Evolutionary conservation across 1,139 yeast species (phyloP).

Genomic region (Geotrichum bryndzae): DNA sequence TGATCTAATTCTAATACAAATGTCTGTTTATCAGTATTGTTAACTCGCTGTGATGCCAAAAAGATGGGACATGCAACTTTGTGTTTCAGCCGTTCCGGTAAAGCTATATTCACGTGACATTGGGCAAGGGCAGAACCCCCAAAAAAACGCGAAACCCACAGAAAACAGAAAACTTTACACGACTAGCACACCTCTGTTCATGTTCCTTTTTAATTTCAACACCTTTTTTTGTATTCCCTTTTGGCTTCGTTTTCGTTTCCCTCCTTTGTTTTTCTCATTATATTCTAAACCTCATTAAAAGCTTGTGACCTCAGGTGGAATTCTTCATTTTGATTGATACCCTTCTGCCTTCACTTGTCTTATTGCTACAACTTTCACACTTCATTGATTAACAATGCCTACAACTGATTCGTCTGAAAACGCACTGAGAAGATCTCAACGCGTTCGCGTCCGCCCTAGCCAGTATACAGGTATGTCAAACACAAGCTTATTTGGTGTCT

Average conservation of each 20-base stretch:
- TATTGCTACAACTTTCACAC: background rate
- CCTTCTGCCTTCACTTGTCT: background rate
- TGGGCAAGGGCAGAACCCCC: background rate
- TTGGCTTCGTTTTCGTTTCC: background rate
- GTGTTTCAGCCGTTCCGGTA: background rate
- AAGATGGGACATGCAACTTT: background rate
- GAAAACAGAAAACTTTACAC: background rate
- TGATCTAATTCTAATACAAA: background rate
- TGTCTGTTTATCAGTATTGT: background rate
- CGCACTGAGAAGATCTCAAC: constrained; percentile 6
- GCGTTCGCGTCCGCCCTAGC: constrained; percentile 6
- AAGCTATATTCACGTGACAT: background rate
- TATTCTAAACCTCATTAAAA: background rate
- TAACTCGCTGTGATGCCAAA: too few species aligned
- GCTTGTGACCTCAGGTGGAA: background rate
- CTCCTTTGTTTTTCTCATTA: background rate
- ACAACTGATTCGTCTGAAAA: background rate
- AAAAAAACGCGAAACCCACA: background rate
- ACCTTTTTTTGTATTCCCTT: background rate
- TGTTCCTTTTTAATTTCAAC: background rate
- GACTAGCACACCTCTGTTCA: background rate
- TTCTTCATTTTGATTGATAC: background rate
- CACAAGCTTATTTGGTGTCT: background rate
- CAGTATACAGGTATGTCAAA: constrained; percentile 7
- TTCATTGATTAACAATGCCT: background rate